These are phyloP conservation scores for Albatrellus ellisii DNA, from an alignment of 768 basidiomycete species.

Conservation along the genomic window DNA sequence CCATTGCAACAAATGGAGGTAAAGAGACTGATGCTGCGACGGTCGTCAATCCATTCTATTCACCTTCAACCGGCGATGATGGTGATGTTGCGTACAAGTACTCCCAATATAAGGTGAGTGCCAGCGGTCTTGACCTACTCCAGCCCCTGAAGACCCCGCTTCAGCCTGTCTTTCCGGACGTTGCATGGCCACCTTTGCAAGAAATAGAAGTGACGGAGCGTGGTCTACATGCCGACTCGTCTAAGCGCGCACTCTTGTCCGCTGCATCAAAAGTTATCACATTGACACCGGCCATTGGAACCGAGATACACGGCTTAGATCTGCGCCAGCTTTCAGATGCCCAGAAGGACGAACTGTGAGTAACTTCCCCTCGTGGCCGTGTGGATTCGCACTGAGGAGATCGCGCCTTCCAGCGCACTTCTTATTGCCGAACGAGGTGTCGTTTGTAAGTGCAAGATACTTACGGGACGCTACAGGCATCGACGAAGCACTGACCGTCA, in stretches of 20 bases:
- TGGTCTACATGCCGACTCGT: slow-evolving; percentile 52
- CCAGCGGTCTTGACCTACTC: background rate
- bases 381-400: too few relatives aligned
- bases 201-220: slow-evolving; percentile 52
- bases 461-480: background rate
- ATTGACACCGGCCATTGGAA: slow-evolving; percentile 61
- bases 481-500: background rate
- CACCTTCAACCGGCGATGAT: slow-evolving; percentile 39
- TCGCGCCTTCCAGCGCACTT: slow-evolving; percentile 38
- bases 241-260: slow-evolving; percentile 49
- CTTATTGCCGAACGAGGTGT: slow-evolving; percentile 67
- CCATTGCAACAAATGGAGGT: background rate
- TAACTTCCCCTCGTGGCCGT: background rate
- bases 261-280: slow-evolving; percentile 57
- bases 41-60: slow-evolving; percentile 55
- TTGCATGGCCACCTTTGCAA: slow-evolving; percentile 51
- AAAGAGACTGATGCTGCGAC: background rate
- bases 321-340: slow-evolving; percentile 47
- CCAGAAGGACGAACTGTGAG: slow-evolving; percentile 75
- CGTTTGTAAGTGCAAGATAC: slow-evolving; percentile 39
- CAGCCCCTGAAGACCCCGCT: background rate
- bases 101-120: slow-evolving; percentile 43
- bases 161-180: slow-evolving; percentile 51
- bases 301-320: slow-evolving; percentile 63
- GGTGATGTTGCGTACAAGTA: slow-evolving; percentile 38